A percentile compares a stretch with the other conserved stretches of the same genome.
Evolutionary conservation across 805 yeast genomes (phyloP).

Genomic region (Yamadazyma philogaea): DNA sequence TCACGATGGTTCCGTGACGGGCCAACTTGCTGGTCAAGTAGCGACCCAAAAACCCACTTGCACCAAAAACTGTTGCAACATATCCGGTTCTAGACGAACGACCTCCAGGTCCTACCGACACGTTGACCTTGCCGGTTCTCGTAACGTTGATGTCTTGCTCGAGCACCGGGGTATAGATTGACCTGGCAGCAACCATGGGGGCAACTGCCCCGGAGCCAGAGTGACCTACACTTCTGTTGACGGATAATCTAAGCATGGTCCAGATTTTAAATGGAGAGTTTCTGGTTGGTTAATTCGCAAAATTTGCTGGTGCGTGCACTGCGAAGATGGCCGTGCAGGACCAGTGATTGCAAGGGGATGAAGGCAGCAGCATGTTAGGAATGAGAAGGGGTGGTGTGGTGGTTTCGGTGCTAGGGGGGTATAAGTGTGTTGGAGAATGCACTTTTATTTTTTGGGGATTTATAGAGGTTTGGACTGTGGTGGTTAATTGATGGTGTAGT

Average conservation of each 20-base stretch:
- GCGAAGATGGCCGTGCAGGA: conserved; percentile 3
- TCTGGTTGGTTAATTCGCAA: conserved; percentile 30
- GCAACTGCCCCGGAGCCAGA: not conserved
- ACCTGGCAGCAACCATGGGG: conserved; percentile 21
- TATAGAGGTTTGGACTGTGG: no score
- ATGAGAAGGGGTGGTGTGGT: not conserved
- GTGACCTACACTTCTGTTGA: conserved; percentile 6
- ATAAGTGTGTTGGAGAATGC: no score
- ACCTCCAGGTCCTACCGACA: conserved; percentile 76
- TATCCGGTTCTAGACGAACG: conserved; percentile 83
- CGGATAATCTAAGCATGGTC: conserved; percentile 8
- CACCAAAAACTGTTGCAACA: conserved; percentile 87
- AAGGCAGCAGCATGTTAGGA: not conserved
- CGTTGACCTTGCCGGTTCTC: conserved; percentile 67
- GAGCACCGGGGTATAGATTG: conserved; percentile 40
- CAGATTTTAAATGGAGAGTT: conserved; percentile 10
- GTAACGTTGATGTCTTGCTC: conserved; percentile 69
- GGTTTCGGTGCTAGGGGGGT: no score
- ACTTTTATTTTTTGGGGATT: no score
- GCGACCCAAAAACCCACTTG: conserved; percentile 75
- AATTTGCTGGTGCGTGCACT: conserved; percentile 10
- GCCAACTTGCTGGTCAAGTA: conserved; percentile 70
- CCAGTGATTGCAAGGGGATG: not conserved
- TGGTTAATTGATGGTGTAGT: no score
- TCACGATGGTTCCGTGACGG: conserved; percentile 73